Conservation (phyloP, 805 yeast genomes). For the Lipomyces chichibuensis region DNA sequence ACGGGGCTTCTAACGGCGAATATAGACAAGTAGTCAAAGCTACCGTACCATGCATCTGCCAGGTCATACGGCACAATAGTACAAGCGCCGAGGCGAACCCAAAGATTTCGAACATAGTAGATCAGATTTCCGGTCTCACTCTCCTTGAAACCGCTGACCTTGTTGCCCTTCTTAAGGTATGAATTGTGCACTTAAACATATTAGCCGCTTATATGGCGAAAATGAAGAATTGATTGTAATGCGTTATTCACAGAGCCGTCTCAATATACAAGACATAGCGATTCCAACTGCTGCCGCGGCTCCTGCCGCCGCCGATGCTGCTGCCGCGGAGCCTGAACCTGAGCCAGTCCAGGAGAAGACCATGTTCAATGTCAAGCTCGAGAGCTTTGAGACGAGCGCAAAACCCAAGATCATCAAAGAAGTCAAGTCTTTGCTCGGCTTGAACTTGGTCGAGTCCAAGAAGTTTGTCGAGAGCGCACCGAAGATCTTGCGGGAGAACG, state of each 20-base stretch:
- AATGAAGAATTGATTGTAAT: not conserved
- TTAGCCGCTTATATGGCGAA: not conserved
- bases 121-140: constrained; percentile 87
- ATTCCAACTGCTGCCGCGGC: constrained; percentile 63
- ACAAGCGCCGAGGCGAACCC: constrained; percentile 60
- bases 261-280: constrained; percentile 92
- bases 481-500: constrained; percentile 90
- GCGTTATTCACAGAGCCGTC: constrained; percentile 50
- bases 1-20: not conserved
- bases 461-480: constrained; percentile 98
- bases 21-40: constrained; percentile 6
- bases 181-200: constrained; percentile 43
- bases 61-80: constrained; percentile 46
- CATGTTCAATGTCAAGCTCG: constrained; percentile 87
- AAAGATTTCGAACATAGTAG: constrained; percentile 84
- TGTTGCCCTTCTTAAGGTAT: constrained; percentile 56
- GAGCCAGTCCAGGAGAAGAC: constrained; percentile 86
- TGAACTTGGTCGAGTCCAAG: constrained; percentile 94
- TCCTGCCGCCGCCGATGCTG: constrained; percentile 66
- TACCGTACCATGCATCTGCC: constrained; percentile 7
- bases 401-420: constrained; percentile 98
- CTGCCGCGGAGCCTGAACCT: constrained; percentile 69
- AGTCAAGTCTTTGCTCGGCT: constrained; percentile 86
- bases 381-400: constrained; percentile 88
- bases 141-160: constrained; percentile 89